These are phyloP conservation scores for Oldenlandia corymbosa DNA, from an alignment of 257 asterid genomes.

Conservation along the genomic window DNA sequence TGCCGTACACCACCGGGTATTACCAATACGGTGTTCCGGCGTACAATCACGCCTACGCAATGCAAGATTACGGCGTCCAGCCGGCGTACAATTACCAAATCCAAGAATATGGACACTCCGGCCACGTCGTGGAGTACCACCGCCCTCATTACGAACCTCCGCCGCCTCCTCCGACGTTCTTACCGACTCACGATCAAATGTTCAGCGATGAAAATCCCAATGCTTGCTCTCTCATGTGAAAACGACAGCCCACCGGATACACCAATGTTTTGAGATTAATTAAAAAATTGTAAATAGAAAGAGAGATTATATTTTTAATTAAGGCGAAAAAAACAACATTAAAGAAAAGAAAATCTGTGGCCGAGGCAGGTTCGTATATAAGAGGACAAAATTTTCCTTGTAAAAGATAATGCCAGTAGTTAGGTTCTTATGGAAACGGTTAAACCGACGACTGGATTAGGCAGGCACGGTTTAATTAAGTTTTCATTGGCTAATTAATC, in stretches of 20 bases:
- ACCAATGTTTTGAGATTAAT: constrained; percentile 1
- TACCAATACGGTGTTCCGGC: constrained; percentile 38
- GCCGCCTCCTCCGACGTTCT: constrained; percentile 30
- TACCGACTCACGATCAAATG: constrained; percentile 32
- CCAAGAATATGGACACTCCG: constrained; percentile 19
- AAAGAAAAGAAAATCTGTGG: neutral
- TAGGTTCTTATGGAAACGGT: constrained; percentile 13
- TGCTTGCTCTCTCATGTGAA: constrained; percentile 78
- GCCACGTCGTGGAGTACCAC: constrained; percentile 42
- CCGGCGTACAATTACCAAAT: constrained; percentile 18
- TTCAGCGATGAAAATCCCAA: constrained; percentile 92
- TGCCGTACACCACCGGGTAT: constrained; percentile 31
- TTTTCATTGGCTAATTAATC: neutral
- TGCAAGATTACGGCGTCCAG: constrained; percentile 54
- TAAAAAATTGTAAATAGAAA: constrained; percentile 36
- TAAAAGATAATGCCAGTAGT: constrained; percentile 7
- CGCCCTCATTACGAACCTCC: constrained; percentile 32
- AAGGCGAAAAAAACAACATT: neutral
- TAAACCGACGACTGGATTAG: constrained; percentile 16
- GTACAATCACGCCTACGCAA: constrained; percentile 43
- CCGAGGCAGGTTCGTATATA: constrained; percentile 5
- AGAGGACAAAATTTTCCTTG: constrained; percentile 14
- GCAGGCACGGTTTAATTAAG: constrained; percentile 21
- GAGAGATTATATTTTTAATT: neutral
- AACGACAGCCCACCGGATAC: neutral